Percentiles rank a stretch among this genome's conserved stretches.
phyloP scores from a whole-genome alignment of 768 basidiomycete genomes.

The Albatrellus ellisii region DNA sequence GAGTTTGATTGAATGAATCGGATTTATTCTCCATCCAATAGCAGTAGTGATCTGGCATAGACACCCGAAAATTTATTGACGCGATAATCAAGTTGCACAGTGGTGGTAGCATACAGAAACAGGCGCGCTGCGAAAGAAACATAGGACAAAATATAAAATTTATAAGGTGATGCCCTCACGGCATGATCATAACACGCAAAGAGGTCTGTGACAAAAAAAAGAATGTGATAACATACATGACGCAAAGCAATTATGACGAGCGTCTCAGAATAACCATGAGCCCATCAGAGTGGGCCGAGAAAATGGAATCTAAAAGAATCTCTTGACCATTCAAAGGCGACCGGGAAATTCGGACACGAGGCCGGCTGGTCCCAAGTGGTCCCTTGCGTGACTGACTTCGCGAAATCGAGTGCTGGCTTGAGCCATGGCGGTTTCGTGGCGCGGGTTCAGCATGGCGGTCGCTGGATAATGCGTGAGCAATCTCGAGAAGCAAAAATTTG shows the following conservation, averaged over 20 bases:
- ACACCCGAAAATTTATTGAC: no score
- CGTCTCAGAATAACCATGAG: slow-evolving; percentile 66
- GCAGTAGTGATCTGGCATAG: no score
- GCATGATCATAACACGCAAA: no score
- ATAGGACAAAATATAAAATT: no score
- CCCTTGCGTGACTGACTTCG: neutral
- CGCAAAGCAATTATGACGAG: slow-evolving; percentile 21
- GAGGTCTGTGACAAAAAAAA: no score
- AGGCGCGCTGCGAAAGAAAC: no score
- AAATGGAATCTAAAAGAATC: slow-evolving; percentile 64
- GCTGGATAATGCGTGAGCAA: neutral
- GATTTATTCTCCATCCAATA: no score
- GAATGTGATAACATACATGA: no score
- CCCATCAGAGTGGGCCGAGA: slow-evolving; percentile 78
- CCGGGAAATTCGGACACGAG: slow-evolving; percentile 10
- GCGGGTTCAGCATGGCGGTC: neutral
- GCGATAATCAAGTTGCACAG: no score
- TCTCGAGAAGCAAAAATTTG: neutral
- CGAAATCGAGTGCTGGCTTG: neutral
- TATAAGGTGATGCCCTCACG: no score
- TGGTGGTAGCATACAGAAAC: no score
- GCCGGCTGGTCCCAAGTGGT: slow-evolving; percentile 5
- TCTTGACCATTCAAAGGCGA: slow-evolving; percentile 20
- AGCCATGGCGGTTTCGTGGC: neutral
- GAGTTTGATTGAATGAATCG: no score